A percentile compares a stretch with the other conserved stretches of the same genome.
Evolutionary conservation across 305 asterid species (phyloP).

Genomic region (Fraxinus greggii): DNA sequence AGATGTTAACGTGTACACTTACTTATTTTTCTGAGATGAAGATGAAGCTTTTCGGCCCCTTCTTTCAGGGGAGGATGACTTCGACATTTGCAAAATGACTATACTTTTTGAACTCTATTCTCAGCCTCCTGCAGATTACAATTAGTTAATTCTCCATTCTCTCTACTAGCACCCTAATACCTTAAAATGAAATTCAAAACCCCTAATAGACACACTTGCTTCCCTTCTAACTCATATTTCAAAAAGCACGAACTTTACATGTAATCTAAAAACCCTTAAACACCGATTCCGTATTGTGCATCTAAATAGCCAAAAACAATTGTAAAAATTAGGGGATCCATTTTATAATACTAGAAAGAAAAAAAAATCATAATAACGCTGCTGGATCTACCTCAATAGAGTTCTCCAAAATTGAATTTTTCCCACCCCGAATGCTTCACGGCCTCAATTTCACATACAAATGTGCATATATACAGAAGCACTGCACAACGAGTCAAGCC

Average conservation of each 20-base stretch:
- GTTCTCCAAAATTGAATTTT: constrained; percentile 25
- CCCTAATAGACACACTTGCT: not conserved
- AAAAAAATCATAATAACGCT: constrained; percentile 7
- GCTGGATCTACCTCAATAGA: constrained; percentile 25
- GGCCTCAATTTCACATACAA: constrained; percentile 20
- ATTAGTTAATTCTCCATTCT: constrained; percentile 23
- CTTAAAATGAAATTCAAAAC: constrained; percentile 1
- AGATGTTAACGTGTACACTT: constrained; percentile 25
- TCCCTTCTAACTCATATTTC: constrained; percentile 14
- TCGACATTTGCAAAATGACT: constrained; percentile 59
- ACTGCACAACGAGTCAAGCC: constrained; percentile 26
- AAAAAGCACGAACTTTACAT: not conserved
- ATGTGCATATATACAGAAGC: constrained; percentile 11
- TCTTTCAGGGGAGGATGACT: constrained; percentile 43
- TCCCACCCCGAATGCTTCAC: constrained; percentile 27
- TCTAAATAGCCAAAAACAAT: constrained; percentile 15
- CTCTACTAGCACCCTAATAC: constrained; percentile 17
- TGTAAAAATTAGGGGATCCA: not conserved
- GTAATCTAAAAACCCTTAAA: not conserved
- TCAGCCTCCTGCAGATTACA: constrained; percentile 42
- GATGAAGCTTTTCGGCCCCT: constrained; percentile 43
- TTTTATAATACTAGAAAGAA: not conserved
- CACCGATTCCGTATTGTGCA: not conserved
- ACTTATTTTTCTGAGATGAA: constrained; percentile 50
- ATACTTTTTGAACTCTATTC: constrained; percentile 32